Percentiles rank a stretch among this genome's conserved stretches.
These are phyloP conservation scores for Diplocarpon mali DNA, from an alignment of 2,329 filamentous ascomycete species.

Conservation along the genomic window DNA sequence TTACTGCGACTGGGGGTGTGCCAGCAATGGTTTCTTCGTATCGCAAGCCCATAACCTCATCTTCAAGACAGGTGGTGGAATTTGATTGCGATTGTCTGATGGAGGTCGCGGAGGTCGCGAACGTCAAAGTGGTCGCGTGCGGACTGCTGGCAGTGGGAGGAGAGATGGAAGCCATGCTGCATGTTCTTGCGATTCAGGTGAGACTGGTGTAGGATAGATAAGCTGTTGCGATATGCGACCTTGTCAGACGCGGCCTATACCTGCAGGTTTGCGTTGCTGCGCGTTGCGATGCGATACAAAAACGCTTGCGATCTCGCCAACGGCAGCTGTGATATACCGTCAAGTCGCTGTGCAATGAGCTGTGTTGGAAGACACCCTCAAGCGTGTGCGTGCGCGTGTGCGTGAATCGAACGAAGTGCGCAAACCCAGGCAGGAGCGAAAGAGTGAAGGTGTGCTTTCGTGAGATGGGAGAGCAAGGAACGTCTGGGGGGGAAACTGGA, in stretches of 20 bases:
- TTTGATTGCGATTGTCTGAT: constrained; percentile 1
- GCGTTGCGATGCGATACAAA: too few relatives aligned
- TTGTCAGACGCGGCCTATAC: not conserved
- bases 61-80: constrained; percentile 8
- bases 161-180: constrained; percentile 1
- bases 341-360: too few relatives aligned
- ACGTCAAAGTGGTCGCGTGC: not conserved
- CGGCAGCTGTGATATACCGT: not conserved
- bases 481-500: too few relatives aligned
- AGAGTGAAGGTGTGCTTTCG: too few relatives aligned
- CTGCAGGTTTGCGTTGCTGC: not conserved
- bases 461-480: too few relatives aligned
- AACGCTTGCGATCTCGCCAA: not conserved
- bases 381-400: too few relatives aligned
- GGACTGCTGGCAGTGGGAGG: not conserved
- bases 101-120: constrained; percentile 2
- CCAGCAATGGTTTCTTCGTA: constrained; percentile 51
- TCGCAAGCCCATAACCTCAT: constrained; percentile 39
- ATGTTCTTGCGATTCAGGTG: not conserved
- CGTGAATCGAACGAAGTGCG: too few relatives aligned
- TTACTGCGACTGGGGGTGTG: constrained; percentile 42
- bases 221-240: not conserved
- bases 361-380: too few relatives aligned
- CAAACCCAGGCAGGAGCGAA: too few relatives aligned
- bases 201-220: not conserved